Percentiles rank a stretch among this genome's conserved stretches.
phyloP scores from a whole-genome alignment of 164 flowering plant species.

The grape (Vitis vinifera) region ASM3070453v1 NC_081807.1:2710001-2710500 shows the following conservation, averaged over 20 bases:
- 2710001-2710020: slow-evolving; percentile 21
- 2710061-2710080: slow-evolving; percentile 54
- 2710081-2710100: slow-evolving; percentile 81
- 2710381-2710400: slow-evolving; percentile 79
- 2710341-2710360: slow-evolving; percentile 44
- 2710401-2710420: slow-evolving; percentile 41
- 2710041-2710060: slow-evolving; percentile 38
- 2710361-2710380: slow-evolving; percentile 48
- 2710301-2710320: slow-evolving; percentile 58
- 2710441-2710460: slow-evolving; percentile 39
- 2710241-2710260: slow-evolving; percentile 17
- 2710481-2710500: slow-evolving; percentile 56
- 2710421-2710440: slow-evolving; percentile 46
- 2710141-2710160: slow-evolving; percentile 31
- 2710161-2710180: slow-evolving; percentile 61
- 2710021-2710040: slow-evolving; percentile 57
- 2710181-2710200: slow-evolving; percentile 42
- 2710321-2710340: slow-evolving; percentile 51
- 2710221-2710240: slow-evolving; percentile 54
- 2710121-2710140: slow-evolving; percentile 56
- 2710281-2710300: slow-evolving; percentile 64
- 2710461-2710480: slow-evolving; percentile 65
- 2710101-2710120: slow-evolving; percentile 76
- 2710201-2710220: slow-evolving; percentile 56
- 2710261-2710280: slow-evolving; percentile 56